Evolutionary conservation across 768 basidiomycete species (phyloP).

Genomic region (Termitomyces bulborhizus): DNA sequence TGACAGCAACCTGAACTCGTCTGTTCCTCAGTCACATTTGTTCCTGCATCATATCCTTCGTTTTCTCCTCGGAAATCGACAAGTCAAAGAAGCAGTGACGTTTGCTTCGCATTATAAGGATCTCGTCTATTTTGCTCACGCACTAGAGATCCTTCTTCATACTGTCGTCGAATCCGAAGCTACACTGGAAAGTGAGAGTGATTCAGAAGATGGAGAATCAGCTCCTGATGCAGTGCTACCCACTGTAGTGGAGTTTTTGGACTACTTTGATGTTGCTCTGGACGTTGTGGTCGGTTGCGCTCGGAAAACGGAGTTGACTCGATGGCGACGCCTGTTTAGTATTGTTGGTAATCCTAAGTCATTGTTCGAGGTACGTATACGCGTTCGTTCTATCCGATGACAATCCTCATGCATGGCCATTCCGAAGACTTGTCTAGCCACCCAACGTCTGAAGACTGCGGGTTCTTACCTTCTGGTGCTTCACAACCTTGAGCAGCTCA

Average conservation of each 20-base stretch:
- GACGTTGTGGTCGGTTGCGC: conserved; percentile 96
- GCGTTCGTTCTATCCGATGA: neutral
- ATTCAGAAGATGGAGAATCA: conserved; percentile 21
- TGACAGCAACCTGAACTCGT: neutral
- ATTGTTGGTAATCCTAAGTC: conserved; percentile 86
- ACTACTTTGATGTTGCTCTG: conserved; percentile 86
- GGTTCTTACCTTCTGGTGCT: conserved; percentile 90
- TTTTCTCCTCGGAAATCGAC: conserved; percentile 64
- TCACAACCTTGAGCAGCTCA: conserved; percentile 88
- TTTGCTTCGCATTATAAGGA: conserved; percentile 85
- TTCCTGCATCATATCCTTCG: conserved; percentile 90
- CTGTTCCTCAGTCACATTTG: conserved; percentile 65
- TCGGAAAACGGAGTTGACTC: conserved; percentile 88
- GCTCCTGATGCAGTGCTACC: conserved; percentile 44
- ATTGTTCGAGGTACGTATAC: conserved; percentile 72
- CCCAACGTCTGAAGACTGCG: conserved; percentile 77
- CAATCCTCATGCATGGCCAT: neutral
- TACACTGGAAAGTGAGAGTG: conserved; percentile 24
- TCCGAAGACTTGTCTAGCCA: conserved; percentile 62
- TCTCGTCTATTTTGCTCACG: conserved; percentile 90
- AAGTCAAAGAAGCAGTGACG: conserved; percentile 70
- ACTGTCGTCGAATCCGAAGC: conserved; percentile 87
- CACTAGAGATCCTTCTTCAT: conserved; percentile 91
- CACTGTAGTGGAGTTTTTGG: conserved; percentile 81
- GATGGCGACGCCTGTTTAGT: conserved; percentile 86